These are phyloP conservation scores for Atkinsonella texensis DNA, from an alignment of 2,329 filamentous ascomycete species.

Conservation along the genomic window DNA sequence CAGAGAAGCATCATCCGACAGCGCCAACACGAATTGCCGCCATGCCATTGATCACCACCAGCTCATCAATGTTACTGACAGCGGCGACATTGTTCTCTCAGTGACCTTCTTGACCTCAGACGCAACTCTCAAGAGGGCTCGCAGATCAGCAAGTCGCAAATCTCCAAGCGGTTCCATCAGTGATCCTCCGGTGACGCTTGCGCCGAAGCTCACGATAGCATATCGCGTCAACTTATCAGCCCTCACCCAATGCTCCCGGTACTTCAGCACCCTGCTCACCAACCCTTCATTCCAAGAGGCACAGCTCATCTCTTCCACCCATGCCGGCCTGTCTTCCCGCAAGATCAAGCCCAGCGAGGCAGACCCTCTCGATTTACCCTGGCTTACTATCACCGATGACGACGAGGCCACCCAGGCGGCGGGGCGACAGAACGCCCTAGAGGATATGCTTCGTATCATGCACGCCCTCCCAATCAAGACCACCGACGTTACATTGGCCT, in stretches of 20 bases:
- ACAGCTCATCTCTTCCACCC: conserved; percentile 36
- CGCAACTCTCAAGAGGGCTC: conserved; percentile 34
- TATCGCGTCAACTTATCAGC: conserved; percentile 49
- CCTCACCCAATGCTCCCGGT: conserved; percentile 51
- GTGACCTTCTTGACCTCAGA: conserved; percentile 51
- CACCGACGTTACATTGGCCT: conserved; percentile 38
- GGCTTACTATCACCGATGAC: conserved; percentile 52
- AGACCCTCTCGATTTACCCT: conserved; percentile 42
- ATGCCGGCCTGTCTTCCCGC: conserved; percentile 35
- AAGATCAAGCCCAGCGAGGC: conserved; percentile 37
- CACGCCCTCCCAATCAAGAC: conserved; percentile 40
- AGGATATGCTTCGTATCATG: conserved; percentile 55
- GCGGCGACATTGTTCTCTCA: conserved; percentile 54
- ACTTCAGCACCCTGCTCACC: conserved; percentile 56
- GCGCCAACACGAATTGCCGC: neutral
- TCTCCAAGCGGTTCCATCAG: conserved; percentile 9
- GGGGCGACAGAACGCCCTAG: conserved; percentile 48
- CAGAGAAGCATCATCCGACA: conserved; percentile 4
- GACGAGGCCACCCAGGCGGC: conserved; percentile 53
- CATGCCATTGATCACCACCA: conserved; percentile 6
- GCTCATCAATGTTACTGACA: conserved; percentile 38
- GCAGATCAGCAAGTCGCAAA: conserved; percentile 25
- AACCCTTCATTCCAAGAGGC: conserved; percentile 53
- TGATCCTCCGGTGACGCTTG: conserved; percentile 14
- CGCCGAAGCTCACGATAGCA: conserved; percentile 27